A percentile compares a stretch with the other conserved stretches of the same genome.
Evolutionary conservation across 352 stramenopile genomes (phyloP).

Genomic region (Saprolegnia diclina): DNA sequence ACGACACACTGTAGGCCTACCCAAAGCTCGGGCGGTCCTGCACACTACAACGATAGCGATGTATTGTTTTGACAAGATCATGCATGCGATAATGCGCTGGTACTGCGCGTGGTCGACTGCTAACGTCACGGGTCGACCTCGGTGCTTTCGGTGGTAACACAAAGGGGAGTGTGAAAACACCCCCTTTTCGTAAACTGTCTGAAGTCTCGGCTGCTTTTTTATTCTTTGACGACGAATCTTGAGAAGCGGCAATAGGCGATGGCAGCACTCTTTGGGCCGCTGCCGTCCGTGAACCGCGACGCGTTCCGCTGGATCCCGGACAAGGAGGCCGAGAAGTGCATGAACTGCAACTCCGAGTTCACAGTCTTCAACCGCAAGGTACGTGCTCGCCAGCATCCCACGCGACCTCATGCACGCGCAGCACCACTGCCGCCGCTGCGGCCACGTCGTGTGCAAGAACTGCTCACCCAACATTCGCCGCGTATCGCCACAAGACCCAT

Average conservation of each 20-base stretch:
- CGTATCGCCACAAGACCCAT: constrained; percentile 72
- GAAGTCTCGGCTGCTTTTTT: not conserved
- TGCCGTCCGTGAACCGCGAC: constrained; percentile 17
- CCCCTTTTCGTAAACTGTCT: not conserved
- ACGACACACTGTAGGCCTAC: no score
- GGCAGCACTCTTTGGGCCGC: constrained; percentile 17
- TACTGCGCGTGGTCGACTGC: no score
- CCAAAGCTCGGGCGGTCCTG: no score
- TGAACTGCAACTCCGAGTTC: constrained; percentile 83
- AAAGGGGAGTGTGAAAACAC: not conserved
- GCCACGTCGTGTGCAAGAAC: constrained; percentile 82
- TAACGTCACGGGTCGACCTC: not conserved
- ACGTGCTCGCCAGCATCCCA: not conserved
- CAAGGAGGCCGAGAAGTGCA: constrained; percentile 79
- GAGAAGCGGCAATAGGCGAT: not conserved
- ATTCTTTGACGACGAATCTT: not conserved
- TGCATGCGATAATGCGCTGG: no score
- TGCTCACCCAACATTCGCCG: constrained; percentile 81
- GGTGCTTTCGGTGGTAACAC: not conserved
- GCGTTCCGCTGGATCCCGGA: constrained; percentile 77
- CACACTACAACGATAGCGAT: no score
- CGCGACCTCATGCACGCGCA: constrained; percentile 26
- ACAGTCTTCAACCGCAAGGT: constrained; percentile 80
- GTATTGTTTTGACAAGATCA: no score
- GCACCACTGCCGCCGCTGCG: constrained; percentile 78